Evolutionary conservation across 2,329 filamentous ascomycete genomes (phyloP), one percentile per base, ranked within the genome.

Genomic region (Hypoxylon sp.): DNA sequence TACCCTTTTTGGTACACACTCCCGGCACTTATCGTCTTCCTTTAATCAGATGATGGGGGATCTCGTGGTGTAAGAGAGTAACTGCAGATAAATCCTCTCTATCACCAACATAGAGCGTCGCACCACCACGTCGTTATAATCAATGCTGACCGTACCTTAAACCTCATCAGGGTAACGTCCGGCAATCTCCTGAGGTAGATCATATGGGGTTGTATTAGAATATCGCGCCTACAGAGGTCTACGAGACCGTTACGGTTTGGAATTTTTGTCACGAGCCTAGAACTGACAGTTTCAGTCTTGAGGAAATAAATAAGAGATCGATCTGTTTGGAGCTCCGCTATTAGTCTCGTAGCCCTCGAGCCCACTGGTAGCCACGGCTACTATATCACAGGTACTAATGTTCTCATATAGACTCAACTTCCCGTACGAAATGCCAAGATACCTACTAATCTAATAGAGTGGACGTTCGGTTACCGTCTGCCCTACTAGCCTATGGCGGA

Each of bases 161-260:
- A 56, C 49, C 51, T 57, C 45, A 53, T 55, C 64, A 67, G 38
- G 55, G 64, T 70, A 46, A 60, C 61, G 45, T 62, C 34, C 50
- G 53, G 57, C 21, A 57, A 69, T 67, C 58, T 65, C 63, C 52
- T 62, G 45, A 46, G 23, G 55, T 32, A 61, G 67, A 66, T 61
- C 60, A 67, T 58, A 61, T 56, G 30, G 53, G 50, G 58, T 65
- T 19, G 64, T 67, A 64, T 69, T 46, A 61, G 21, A 21, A 68
- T 60, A 60, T 46, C 59, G 36, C 55, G 58, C 17, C 58, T 36
- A 23, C 50, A 43, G 50, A 38, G 28, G 19, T 34, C 60, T 49
- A 49, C 38, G 13, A 60, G 41, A 49, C 30, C 36, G 43, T 21
- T 17, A 11, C 7, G 49, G 19, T 45, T 51, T 52, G 19, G 45